Conservation (phyloP, 139 green algal species). For the Nannochloris sp. region DNA sequence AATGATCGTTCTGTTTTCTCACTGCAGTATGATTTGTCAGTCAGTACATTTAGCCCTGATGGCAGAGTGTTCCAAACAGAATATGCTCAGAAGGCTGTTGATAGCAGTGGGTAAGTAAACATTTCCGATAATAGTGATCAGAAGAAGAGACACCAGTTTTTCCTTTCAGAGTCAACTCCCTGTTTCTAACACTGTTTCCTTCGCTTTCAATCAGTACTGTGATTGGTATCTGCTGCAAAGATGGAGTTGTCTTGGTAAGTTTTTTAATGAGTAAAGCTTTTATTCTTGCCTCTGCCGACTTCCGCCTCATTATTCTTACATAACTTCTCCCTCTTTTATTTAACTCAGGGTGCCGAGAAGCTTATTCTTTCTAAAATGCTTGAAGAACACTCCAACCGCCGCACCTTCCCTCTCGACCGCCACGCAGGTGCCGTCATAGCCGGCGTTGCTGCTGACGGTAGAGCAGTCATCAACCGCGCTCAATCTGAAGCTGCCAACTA, state of each 20-base stretch:
- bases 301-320: background rate
- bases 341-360: slow-evolving; percentile 83
- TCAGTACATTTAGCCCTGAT: slow-evolving; percentile 95
- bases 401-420: slow-evolving; percentile 76
- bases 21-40: slow-evolving; percentile 90
- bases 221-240: slow-evolving; percentile 88
- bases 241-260: slow-evolving; percentile 92
- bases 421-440: slow-evolving; percentile 74
- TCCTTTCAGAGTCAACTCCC: too few relatives aligned
- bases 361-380: slow-evolving; percentile 93
- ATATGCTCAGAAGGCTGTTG: slow-evolving; percentile 97
- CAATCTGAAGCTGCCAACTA: slow-evolving; percentile 24
- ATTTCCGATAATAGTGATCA: background rate
- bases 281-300: background rate
- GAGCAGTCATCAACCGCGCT: slow-evolving; percentile 80
- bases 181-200: too few relatives aligned
- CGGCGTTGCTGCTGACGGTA: slow-evolving; percentile 71
- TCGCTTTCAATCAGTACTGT: slow-evolving; percentile 66
- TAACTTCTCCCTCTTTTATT: background rate
- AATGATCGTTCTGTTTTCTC: background rate
- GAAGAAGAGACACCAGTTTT: slow-evolving; percentile 9
- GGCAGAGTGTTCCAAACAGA: slow-evolving; percentile 97
- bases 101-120: slow-evolving; percentile 81
- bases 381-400: slow-evolving; percentile 76
- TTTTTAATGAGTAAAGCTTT: too few relatives aligned